Evolutionary conservation across 106 monocot genomes (phyloP).

Genomic region (Dendrobium nobile): DNA sequence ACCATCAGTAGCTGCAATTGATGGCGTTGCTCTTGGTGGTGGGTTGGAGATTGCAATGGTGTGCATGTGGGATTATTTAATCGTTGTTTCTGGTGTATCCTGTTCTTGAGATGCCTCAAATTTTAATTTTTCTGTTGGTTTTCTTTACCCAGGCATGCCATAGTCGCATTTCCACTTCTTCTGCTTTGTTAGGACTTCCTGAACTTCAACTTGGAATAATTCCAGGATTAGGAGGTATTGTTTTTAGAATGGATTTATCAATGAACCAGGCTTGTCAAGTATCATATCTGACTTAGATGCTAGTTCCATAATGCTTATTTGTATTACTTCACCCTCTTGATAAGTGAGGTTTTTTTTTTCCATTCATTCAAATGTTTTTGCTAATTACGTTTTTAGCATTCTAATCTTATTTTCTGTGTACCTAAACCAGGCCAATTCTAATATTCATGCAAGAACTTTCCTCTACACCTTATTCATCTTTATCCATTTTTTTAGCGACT

Average conservation of each 20-base stretch:
- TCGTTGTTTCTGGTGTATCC: background rate
- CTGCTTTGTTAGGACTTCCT: constrained; percentile 75
- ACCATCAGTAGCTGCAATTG: constrained; percentile 92
- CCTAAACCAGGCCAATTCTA: background rate
- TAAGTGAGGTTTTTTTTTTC: background rate
- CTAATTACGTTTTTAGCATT: background rate
- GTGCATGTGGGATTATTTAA: constrained; percentile 4
- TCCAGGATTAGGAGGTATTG: constrained; percentile 91
- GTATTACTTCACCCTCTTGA: background rate
- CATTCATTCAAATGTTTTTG: background rate
- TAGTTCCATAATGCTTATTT: background rate
- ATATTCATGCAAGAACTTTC: background rate
- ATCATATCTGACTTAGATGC: background rate
- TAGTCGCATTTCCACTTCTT: constrained; percentile 72
- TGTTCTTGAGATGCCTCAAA: background rate
- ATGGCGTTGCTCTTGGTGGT: constrained; percentile 95
- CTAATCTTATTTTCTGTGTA: background rate
- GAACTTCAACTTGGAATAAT: constrained; percentile 94
- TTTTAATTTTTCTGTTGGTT: background rate
- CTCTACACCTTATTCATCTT: no score
- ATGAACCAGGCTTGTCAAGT: background rate
- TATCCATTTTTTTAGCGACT: no score
- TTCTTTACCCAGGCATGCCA: constrained; percentile 61
- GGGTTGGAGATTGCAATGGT: constrained; percentile 98
- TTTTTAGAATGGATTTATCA: background rate